Evolutionary conservation across 2,329 filamentous ascomycete species (phyloP).

Genomic region (Stagonosporopsis cucurbitacearum): DNA sequence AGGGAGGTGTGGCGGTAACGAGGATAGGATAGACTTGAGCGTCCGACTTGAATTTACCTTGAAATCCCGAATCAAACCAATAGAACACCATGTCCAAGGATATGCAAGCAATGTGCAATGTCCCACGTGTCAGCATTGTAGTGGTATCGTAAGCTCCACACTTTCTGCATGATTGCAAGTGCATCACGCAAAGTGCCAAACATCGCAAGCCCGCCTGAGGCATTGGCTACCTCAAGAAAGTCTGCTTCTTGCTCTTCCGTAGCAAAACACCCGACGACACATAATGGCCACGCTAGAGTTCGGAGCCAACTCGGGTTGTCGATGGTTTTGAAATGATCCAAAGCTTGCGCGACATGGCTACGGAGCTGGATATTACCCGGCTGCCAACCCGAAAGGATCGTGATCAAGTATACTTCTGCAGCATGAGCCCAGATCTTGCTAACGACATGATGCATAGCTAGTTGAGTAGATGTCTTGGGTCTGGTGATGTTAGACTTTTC

Average conservation of each 20-base stretch:
- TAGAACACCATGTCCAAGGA: neutral
- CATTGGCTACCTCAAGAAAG: conserved; percentile 32
- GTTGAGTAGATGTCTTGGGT: neutral
- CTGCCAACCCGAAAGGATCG: conserved; percentile 34
- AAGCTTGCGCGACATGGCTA: conserved; percentile 19
- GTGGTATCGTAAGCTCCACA: conserved; percentile 31
- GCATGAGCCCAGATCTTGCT: conserved; percentile 31
- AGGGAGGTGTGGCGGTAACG: neutral
- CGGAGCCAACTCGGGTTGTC: conserved; percentile 32
- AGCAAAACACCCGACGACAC: conserved; percentile 38
- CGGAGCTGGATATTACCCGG: conserved; percentile 22
- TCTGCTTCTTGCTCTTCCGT: conserved; percentile 17
- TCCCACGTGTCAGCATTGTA: conserved; percentile 2
- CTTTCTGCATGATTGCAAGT: conserved; percentile 47
- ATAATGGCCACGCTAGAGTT: conserved; percentile 44
- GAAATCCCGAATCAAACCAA: neutral
- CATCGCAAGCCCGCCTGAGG: conserved; percentile 23
- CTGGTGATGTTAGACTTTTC: neutral
- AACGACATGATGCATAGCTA: neutral
- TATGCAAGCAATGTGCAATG: neutral
- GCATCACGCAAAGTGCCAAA: conserved; percentile 39
- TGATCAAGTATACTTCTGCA: conserved; percentile 27
- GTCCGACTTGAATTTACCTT: neutral
- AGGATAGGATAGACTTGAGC: neutral
- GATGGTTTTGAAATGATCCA: conserved; percentile 19